These are phyloP conservation scores for Fusarium subtropicale DNA, from an alignment of 2,329 filamentous ascomycete species.

Conservation along the genomic window DNA sequence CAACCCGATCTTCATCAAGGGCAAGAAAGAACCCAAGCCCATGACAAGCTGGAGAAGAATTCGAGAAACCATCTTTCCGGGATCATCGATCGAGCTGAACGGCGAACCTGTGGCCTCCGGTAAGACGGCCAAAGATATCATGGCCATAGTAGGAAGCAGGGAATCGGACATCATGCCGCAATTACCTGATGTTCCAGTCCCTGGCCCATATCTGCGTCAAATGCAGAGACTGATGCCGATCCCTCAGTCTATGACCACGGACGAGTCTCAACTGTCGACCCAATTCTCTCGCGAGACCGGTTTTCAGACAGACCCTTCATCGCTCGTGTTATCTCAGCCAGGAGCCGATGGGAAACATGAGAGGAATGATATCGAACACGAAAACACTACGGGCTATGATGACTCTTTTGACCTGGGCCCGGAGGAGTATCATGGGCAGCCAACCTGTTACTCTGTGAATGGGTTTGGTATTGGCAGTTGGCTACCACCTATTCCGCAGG, in stretches of 20 bases:
- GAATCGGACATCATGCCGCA: neutral
- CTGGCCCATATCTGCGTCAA: neutral
- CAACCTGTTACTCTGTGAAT: neutral
- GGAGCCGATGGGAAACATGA: neutral
- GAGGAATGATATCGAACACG: too few relatives aligned
- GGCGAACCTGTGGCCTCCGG: neutral
- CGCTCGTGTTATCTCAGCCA: neutral
- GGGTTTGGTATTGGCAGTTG: neutral
- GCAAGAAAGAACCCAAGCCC: neutral
- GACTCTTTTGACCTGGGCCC: fast-evolving
- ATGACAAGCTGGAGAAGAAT: slow-evolving; percentile 21
- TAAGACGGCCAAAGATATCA: neutral
- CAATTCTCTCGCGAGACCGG: neutral
- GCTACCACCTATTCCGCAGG: neutral
- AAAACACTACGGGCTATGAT: neutral
- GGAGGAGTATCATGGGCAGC: too few relatives aligned
- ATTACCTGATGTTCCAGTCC: neutral
- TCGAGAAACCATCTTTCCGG: slow-evolving; percentile 14
- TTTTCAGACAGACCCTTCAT: neutral
- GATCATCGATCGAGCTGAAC: neutral
- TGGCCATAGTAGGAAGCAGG: neutral
- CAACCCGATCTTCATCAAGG: neutral
- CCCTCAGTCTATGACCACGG: neutral
- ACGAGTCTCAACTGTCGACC: neutral
- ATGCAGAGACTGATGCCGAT: neutral